These are phyloP conservation scores for Tylopilus sp. DNA, from an alignment of 768 basidiomycete genomes.

Conservation along the genomic window DNA sequence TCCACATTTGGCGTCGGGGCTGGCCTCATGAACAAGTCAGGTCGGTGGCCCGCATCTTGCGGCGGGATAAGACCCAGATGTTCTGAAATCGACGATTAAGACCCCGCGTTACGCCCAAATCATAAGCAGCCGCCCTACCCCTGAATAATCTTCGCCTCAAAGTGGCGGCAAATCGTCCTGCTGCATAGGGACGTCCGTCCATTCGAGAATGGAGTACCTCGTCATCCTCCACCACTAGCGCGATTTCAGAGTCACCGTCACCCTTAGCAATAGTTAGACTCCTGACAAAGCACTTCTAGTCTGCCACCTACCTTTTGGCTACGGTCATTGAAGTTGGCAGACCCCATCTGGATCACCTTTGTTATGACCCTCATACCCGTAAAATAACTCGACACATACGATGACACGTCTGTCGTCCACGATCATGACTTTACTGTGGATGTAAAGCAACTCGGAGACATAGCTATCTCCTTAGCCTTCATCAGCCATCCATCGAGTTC, in stretches of 20 bases:
- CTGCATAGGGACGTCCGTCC: slow-evolving; percentile 73
- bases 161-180: slow-evolving; percentile 76
- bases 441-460: slow-evolving; percentile 77
- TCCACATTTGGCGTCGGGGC: slow-evolving; percentile 71
- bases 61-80: slow-evolving; percentile 84
- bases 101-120: background rate
- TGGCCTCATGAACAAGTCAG: slow-evolving; percentile 66
- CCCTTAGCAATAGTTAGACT: slow-evolving; percentile 46
- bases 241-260: slow-evolving; percentile 94
- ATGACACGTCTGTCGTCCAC: slow-evolving; percentile 91
- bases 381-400: slow-evolving; percentile 41
- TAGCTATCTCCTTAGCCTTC: slow-evolving; percentile 46
- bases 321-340: slow-evolving; percentile 89
- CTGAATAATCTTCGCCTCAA: slow-evolving; percentile 81
- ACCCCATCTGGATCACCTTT: slow-evolving; percentile 66
- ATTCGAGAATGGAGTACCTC: slow-evolving; percentile 74
- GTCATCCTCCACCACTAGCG: slow-evolving; percentile 84
- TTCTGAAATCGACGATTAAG: slow-evolving; percentile 44
- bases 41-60: slow-evolving; percentile 47
- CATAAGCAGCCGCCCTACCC: slow-evolving; percentile 42
- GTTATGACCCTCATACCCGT: slow-evolving; percentile 1
- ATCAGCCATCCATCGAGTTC: background rate
- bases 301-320: slow-evolving; percentile 57
- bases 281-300: background rate
- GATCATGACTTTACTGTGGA: slow-evolving; percentile 90